A percentile compares a stretch with the other conserved stretches of the same genome.
Conservation (phyloP, 331 rosid genomes). For the Spiraea crenata region DNA sequence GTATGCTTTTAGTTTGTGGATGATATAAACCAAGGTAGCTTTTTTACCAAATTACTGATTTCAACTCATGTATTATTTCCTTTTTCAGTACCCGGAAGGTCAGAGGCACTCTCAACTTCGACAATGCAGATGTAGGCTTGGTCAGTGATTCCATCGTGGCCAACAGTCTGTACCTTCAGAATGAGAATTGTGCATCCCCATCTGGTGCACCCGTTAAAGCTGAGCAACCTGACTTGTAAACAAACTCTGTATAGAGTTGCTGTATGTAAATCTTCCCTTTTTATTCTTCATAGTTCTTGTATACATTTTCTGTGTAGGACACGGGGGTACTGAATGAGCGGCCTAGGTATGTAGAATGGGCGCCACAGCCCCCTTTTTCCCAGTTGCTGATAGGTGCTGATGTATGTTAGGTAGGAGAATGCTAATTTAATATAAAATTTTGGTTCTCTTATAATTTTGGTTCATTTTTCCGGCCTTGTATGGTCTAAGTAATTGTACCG, state of each 20-base stretch:
- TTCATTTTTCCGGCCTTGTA: background rate
- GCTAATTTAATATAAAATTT: background rate
- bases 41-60: background rate
- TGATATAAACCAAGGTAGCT: background rate
- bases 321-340: constrained; percentile 61
- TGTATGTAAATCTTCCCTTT: constrained; percentile 47
- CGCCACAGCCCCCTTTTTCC: constrained; percentile 45
- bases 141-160: constrained; percentile 96
- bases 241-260: constrained; percentile 8
- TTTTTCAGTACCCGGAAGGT: constrained; percentile 62
- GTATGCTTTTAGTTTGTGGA: constrained; percentile 35
- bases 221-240: constrained; percentile 67
- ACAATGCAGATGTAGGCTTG: constrained; percentile 72
- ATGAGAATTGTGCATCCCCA: constrained; percentile 69
- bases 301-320: constrained; percentile 31
- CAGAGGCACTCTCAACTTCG: constrained; percentile 72
- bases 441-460: background rate
- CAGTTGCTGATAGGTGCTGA: constrained; percentile 30
- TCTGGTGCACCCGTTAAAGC: constrained; percentile 69
- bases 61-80: constrained; percentile 13
- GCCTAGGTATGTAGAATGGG: constrained; percentile 64
- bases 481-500: background rate
- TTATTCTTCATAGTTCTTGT: constrained; percentile 21
- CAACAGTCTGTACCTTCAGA: constrained; percentile 81
- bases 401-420: background rate